phyloP scores from a whole-genome alignment of 2,329 filamentous ascomycete genomes.

The Paecilomyces dactylethromorphus region DNA sequence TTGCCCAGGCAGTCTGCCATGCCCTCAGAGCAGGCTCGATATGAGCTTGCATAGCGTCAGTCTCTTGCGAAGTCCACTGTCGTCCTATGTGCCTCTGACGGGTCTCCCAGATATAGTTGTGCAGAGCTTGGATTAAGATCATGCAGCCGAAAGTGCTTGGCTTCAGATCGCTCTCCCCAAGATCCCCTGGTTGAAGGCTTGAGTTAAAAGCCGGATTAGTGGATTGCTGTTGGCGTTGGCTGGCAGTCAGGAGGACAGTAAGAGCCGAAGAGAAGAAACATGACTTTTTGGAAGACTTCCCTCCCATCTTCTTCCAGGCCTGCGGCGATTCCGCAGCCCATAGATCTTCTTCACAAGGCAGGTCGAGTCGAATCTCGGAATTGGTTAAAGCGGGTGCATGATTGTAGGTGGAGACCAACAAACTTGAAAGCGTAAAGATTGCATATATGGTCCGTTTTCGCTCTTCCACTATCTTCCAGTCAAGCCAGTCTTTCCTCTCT shows the following conservation, averaged over 20 bases:
- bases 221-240: slow-evolving; percentile 50
- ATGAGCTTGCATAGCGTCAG: slow-evolving; percentile 90
- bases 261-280: slow-evolving; percentile 77
- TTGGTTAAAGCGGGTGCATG: slow-evolving; percentile 87
- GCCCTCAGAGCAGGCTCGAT: slow-evolving; percentile 90
- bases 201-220: slow-evolving; percentile 37
- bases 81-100: slow-evolving; percentile 82
- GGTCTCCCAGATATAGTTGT: slow-evolving; percentile 98
- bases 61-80: slow-evolving; percentile 85
- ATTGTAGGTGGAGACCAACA: slow-evolving; percentile 88
- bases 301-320: slow-evolving; percentile 74
- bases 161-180: slow-evolving; percentile 57
- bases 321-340: slow-evolving; percentile 78
- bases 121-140: slow-evolving; percentile 84
- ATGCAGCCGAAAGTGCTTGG: slow-evolving; percentile 91
- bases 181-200: slow-evolving; percentile 41
- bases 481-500: slow-evolving; percentile 62
- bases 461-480: slow-evolving; percentile 84
- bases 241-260: slow-evolving; percentile 71
- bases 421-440: slow-evolving; percentile 84
- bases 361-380: slow-evolving; percentile 80
- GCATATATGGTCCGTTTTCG: slow-evolving; percentile 87
- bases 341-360: slow-evolving; percentile 89
- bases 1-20: slow-evolving; percentile 89
- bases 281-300: slow-evolving; percentile 63